A percentile compares a stretch with the other conserved stretches of the same genome.
These are phyloP conservation scores for Sporisorium scitamineum DNA, from an alignment of 1,284 basidiomycete species.

Conservation along the genomic window DNA sequence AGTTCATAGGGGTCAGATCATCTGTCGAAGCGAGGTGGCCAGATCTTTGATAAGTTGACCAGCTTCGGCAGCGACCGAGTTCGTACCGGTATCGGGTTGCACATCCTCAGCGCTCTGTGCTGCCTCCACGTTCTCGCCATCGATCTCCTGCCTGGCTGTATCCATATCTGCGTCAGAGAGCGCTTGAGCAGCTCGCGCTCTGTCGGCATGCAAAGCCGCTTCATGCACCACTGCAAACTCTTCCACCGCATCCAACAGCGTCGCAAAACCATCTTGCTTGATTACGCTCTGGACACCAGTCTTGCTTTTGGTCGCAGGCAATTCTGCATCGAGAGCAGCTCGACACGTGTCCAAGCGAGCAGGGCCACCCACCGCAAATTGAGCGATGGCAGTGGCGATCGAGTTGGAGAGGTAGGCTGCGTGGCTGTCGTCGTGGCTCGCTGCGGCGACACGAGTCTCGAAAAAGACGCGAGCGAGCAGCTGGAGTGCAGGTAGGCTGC, in stretches of 20 bases:
- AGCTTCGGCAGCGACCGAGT: slow-evolving; percentile 29
- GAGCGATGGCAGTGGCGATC: slow-evolving; percentile 46
- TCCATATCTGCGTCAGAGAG: slow-evolving; percentile 78
- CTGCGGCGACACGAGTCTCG: slow-evolving; percentile 27
- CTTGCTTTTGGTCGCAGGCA: slow-evolving; percentile 7
- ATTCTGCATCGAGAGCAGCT: slow-evolving; percentile 17
- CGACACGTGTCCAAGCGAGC: slow-evolving; percentile 8
- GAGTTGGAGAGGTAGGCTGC: slow-evolving; percentile 52
- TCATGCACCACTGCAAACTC: slow-evolving; percentile 44
- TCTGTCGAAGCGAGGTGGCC: slow-evolving; percentile 28
- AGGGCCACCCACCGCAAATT: slow-evolving; percentile 35
- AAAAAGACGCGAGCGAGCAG: slow-evolving; percentile 36
- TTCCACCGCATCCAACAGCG: slow-evolving; percentile 43
- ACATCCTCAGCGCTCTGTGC: not conserved
- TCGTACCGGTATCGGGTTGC: not conserved
- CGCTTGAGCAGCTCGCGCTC: slow-evolving; percentile 80
- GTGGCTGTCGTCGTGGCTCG: slow-evolving; percentile 28
- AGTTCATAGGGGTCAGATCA: slow-evolving; percentile 9
- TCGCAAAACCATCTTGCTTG: slow-evolving; percentile 18
- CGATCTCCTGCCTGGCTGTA: slow-evolving; percentile 74
- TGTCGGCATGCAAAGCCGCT: slow-evolving; percentile 22
- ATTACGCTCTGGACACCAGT: not conserved
- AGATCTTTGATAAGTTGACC: slow-evolving; percentile 51
- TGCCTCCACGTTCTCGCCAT: not conserved
- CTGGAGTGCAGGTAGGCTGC: slow-evolving; percentile 9